Evolutionary conservation across 345 rosid genomes (phyloP), one percentile per base, ranked within the genome.

Genomic region (Moricandia arvensis): DNA sequence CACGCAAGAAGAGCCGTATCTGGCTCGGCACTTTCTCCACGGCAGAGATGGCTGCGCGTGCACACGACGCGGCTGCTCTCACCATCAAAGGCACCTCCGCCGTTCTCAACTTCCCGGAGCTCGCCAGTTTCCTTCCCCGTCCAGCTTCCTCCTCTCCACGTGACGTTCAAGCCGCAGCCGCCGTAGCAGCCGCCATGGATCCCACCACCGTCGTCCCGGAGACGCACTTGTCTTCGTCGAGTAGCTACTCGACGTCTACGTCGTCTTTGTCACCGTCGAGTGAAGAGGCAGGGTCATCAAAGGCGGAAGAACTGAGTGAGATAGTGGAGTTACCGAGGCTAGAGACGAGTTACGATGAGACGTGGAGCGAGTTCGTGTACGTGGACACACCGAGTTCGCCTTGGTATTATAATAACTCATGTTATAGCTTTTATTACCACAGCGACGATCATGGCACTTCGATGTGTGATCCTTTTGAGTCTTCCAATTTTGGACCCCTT

Each of bases 1-100:
- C 98, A 30, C 83, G 97, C 62, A 93, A 93, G 83, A 93, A 93
- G 78, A 89, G 75, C 77, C 84, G 98, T 80, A 93, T 93, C 90
- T 93, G 98, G 98, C 89, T 93, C 1, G 98, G 98, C 3, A 93
- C 98, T 13, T 93, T 93, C 87, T 72, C 91, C 30, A 91, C 91
- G 3, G 83, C 98, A 0, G 96, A 93, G 79, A 91, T 91, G 97
- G 98, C 98, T 2, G 98, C 98, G 30, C 97, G 98, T 61, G 98
- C 98, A 0, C 98, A 93, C n/a, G 98, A 93, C 85, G 98, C 91
- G 11, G 98, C 98, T 8, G 94, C 97, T 34, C 68, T 91, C 35
- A 86, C 84, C 85, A 86, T 93, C 81, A 93, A 91, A 81, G 98
- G 98, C 59, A 29, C 76, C 45, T 85, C 94, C 4, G 98, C 96